Evolutionary conservation across 305 asterid species (phyloP).

Genomic region (Salvia sclarea): DNA sequence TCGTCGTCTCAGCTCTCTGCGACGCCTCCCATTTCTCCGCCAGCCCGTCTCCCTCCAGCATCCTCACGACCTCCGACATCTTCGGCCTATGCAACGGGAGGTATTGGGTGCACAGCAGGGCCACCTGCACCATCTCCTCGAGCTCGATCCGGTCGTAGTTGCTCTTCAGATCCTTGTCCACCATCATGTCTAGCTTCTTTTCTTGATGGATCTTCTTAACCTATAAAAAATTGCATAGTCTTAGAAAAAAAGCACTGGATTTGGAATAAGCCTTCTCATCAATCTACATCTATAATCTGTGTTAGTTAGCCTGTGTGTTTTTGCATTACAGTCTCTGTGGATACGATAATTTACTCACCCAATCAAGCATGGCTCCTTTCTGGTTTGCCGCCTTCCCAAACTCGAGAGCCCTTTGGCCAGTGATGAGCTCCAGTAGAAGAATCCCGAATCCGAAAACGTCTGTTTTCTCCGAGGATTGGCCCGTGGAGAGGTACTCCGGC

Average conservation of each 20-base stretch:
- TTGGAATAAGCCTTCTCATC: too few species aligned
- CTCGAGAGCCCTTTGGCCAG: conserved; percentile 91
- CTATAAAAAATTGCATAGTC: conserved; percentile 31
- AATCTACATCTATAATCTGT: too few species aligned
- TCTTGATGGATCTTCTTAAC: conserved; percentile 84
- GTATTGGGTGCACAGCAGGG: conserved; percentile 79
- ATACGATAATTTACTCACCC: too few species aligned
- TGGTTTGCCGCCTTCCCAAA: conserved; percentile 85
- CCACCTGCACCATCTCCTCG: conserved; percentile 89
- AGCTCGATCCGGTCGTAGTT: conserved; percentile 72
- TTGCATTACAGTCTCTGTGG: too few species aligned
- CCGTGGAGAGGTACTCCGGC: conserved; percentile 84
- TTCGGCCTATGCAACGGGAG: conserved; percentile 83
- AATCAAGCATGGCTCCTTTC: conserved; percentile 95
- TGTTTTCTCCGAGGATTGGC: conserved; percentile 88
- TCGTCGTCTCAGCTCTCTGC: conserved; percentile 65
- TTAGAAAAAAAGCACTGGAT: not conserved
- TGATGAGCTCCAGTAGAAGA: conserved; percentile 77
- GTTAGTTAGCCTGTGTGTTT: too few species aligned
- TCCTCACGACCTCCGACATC: conserved; percentile 93
- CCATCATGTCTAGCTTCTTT: conserved; percentile 78
- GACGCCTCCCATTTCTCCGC: conserved; percentile 97
- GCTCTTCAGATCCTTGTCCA: conserved; percentile 66
- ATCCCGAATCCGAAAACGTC: conserved; percentile 93
- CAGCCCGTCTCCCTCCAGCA: conserved; percentile 96